phyloP scores from a whole-genome alignment of 768 basidiomycete genomes.

The Coprinellus aureogranulatus region DNA sequence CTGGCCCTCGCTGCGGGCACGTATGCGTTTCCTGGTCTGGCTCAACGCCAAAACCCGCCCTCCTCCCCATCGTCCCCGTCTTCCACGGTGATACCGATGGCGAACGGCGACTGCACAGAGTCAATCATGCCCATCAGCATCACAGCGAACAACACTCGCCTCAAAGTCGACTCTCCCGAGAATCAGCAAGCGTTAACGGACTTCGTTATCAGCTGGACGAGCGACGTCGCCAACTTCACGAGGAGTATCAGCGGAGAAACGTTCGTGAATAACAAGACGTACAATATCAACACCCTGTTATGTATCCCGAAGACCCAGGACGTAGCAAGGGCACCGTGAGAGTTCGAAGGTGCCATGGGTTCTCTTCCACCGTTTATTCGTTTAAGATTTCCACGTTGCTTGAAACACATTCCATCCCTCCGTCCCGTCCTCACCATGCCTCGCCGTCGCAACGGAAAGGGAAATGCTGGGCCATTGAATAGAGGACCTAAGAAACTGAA shows the following conservation, averaged over 20 bases:
- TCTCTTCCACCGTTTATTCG: too few species aligned
- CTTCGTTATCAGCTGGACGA: background rate
- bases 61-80: too few species aligned
- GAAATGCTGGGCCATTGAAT: constrained; percentile 31
- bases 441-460: constrained; percentile 41
- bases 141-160: background rate
- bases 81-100: too few species aligned
- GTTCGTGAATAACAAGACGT: background rate
- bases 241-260: background rate
- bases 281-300: background rate
- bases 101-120: background rate
- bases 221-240: background rate
- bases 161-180: background rate
- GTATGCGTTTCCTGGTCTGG: too few species aligned
- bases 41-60: too few species aligned
- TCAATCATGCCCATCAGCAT: background rate
- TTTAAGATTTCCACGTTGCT: too few species aligned
- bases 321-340: too few species aligned
- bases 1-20: too few species aligned
- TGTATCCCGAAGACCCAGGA: background rate
- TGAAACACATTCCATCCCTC: background rate
- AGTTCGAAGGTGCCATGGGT: too few species aligned
- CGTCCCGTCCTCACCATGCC: constrained; percentile 38
- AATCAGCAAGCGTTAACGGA: background rate
- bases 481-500: constrained; percentile 41